phyloP scores from a whole-genome alignment of 306 rosid species.

The Mucuna pruriens region DNA sequence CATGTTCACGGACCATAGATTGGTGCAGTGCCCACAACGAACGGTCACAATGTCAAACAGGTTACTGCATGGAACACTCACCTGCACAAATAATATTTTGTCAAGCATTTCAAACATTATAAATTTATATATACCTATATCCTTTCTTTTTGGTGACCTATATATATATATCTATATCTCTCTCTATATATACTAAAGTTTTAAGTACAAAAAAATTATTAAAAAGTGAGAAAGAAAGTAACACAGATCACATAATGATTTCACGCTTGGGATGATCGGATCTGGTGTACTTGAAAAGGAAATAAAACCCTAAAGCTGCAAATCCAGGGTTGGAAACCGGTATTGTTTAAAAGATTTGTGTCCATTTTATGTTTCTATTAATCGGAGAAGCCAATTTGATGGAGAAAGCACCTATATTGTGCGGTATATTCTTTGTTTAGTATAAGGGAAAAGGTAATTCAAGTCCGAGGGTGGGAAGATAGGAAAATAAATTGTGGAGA shows the following conservation, averaged over 20 bases:
- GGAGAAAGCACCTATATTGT: not conserved
- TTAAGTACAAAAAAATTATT: not conserved
- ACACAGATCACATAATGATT: not conserved
- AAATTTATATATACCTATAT: not conserved
- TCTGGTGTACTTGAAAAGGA: not conserved
- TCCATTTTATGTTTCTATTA: slow-evolving; percentile 3
- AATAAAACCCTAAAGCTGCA: slow-evolving; percentile 18
- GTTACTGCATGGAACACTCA: slow-evolving; percentile 98
- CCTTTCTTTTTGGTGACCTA: too few relatives aligned
- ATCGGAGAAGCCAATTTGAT: slow-evolving; percentile 16
- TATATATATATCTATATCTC: not conserved
- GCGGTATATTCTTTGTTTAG: not conserved
- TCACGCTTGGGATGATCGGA: not conserved
- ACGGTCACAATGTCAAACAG: slow-evolving; percentile 91
- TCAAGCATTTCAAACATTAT: not conserved
- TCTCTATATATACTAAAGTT: not conserved
- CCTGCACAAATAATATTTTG: slow-evolving; percentile 52
- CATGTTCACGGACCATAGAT: slow-evolving; percentile 98
- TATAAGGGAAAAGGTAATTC: slow-evolving; percentile 41
- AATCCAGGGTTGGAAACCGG: not conserved
- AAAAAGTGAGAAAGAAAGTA: not conserved
- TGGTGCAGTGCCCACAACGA: slow-evolving; percentile 98
- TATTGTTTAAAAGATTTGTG: slow-evolving; percentile 7
- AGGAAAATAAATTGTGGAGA: not conserved
- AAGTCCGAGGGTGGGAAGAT: slow-evolving; percentile 22